phyloP scores from a whole-genome alignment of 2,329 filamentous ascomycete species.

The Aspergillus spinulosporus region DNA sequence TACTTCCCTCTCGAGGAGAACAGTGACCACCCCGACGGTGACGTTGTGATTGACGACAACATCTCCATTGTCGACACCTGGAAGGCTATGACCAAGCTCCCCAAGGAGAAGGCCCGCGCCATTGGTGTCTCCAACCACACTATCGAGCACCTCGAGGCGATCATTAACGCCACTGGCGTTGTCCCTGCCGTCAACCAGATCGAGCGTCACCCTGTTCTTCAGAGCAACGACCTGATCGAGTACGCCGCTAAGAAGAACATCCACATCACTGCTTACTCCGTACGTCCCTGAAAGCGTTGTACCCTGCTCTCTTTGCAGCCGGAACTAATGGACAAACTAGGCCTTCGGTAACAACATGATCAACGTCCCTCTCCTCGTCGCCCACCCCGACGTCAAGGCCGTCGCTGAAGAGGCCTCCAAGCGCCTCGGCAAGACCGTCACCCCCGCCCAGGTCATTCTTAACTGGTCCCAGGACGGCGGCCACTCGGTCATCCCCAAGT shows the following conservation, averaged over 20 bases:
- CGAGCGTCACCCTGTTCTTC: constrained; percentile 68
- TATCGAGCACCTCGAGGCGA: constrained; percentile 48
- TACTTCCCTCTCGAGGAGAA: constrained; percentile 50
- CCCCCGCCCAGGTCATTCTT: constrained; percentile 41
- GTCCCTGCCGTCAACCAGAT: constrained; percentile 68
- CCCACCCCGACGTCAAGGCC: constrained; percentile 62
- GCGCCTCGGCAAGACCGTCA: constrained; percentile 36
- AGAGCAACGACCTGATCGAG: constrained; percentile 58
- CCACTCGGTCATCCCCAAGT: constrained; percentile 47
- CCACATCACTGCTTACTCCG: constrained; percentile 64
- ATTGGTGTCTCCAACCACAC: constrained; percentile 48
- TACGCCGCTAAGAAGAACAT: constrained; percentile 61
- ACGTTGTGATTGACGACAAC: constrained; percentile 47
- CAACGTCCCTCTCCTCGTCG: constrained; percentile 63
- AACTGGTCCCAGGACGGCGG: constrained; percentile 44
- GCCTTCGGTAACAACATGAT: constrained; percentile 61
- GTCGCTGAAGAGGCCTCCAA: constrained; percentile 59
- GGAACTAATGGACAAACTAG: constrained; percentile 18
- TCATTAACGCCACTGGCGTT: constrained; percentile 57
- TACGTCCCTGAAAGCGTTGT: constrained; percentile 20
- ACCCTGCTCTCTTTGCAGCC: neutral
- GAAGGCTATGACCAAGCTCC: constrained; percentile 48
- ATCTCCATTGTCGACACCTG: constrained; percentile 46
- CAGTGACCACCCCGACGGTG: constrained; percentile 40
- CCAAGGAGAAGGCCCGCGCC: constrained; percentile 44